Percentiles rank a stretch among this genome's conserved stretches.
Conservation (phyloP, 2,329 filamentous ascomycete species). For the Aspergillus transmontanensis region DNA sequence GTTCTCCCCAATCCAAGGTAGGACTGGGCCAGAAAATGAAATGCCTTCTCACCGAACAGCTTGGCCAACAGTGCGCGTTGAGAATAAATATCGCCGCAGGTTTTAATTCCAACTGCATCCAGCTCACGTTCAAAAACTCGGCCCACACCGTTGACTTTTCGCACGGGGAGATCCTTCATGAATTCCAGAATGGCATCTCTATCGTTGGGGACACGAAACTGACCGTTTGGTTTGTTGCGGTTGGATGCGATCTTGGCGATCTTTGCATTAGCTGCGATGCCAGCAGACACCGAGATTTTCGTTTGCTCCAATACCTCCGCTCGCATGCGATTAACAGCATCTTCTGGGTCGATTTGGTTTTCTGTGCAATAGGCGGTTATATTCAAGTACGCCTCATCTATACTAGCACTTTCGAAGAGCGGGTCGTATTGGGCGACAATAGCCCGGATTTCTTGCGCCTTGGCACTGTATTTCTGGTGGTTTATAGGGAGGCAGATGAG, state of each 20-base stretch:
- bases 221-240: slow-evolving; percentile 94
- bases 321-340: slow-evolving; percentile 76
- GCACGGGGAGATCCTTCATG: slow-evolving; percentile 78
- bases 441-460: slow-evolving; percentile 82
- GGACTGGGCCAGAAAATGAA: slow-evolving; percentile 79
- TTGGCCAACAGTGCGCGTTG: slow-evolving; percentile 72
- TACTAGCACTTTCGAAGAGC: slow-evolving; percentile 87
- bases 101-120: slow-evolving; percentile 81
- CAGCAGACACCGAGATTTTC: slow-evolving; percentile 86
- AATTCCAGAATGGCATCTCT: slow-evolving; percentile 77
- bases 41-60: slow-evolving; percentile 90
- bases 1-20: slow-evolving; percentile 87
- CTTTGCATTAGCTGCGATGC: slow-evolving; percentile 90
- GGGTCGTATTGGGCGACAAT: slow-evolving; percentile 87
- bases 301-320: slow-evolving; percentile 74
- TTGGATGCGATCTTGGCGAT: slow-evolving; percentile 96
- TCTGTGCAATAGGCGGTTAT: slow-evolving; percentile 81
- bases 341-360: slow-evolving; percentile 68
- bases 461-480: slow-evolving; percentile 87
- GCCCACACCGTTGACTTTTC: slow-evolving; percentile 95
- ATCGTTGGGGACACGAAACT: slow-evolving; percentile 75
- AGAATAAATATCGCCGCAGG: slow-evolving; percentile 82
- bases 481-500: slow-evolving; percentile 81
- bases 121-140: slow-evolving; percentile 91
- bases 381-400: slow-evolving; percentile 96